Evolutionary conservation across 352 stramenopile genomes (phyloP), one percentile per base, ranked within the genome.

Genomic region (Phytophthora pisi): DNA sequence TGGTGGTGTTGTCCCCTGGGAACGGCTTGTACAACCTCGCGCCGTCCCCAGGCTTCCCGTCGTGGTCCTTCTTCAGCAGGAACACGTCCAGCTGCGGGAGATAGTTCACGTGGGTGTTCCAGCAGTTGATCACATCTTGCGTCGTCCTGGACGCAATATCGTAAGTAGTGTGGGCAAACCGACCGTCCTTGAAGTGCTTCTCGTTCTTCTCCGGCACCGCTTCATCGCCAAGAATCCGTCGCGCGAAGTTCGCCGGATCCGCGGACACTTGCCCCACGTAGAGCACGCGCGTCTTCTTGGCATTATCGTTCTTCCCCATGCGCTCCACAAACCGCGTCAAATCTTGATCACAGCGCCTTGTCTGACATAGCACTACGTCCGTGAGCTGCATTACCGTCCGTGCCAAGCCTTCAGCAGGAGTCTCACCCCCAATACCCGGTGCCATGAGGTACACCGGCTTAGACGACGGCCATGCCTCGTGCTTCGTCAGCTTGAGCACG

Each of bases 391-490:
- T 11, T 0, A 66, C 61, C 13, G 67, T 57, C 6, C 40, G 34
- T 0, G 67, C 64, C 24, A 64, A 61, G 0, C 59, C 30, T 18
- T 40, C 45, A 4, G 47, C 40, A 11, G 53, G 38, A 43, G 34
- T 23, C 45, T 26, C 9, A 38, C 5, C 42, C 23, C 51, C 10
- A 18, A 70, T 20, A 4, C 61, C 61, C 1, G 67, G 67, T 9
- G 56, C 51, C 69, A 86, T 77, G 18, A 86, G 61, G 55, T 78
- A 89, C 31, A 89, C 66, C 7, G 72, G 72, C 46, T 87, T 89
- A 9, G 36, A 64, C n/a, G 47, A 26, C 0, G 80, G 78, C 73
- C 78, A 89, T 5, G 20, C 42, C 5, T 52, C 20, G 30, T 47
- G 57, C 18, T 65, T 62, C 7, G 57, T 58, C 7, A 74, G 26